Base-by-base conservation (phyloP, 108 stramenopile species). In the Skeletonema costatum region DNA sequence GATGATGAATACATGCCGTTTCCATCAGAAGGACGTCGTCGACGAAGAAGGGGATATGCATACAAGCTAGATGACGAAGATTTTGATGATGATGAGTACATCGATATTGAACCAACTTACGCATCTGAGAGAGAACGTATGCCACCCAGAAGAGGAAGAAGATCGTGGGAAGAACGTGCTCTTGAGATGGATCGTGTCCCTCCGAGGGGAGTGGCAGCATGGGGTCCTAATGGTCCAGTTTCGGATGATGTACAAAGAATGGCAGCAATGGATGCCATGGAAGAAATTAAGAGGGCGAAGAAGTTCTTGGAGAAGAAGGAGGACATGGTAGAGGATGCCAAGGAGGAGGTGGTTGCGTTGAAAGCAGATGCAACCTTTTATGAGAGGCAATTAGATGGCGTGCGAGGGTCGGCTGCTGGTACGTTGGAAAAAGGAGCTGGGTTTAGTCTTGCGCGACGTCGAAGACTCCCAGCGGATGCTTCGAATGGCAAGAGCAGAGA, bases 131-230 rank as follows among this genome's bases (percentile, higher is more conserved):
- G 78, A 9, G 85, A 87, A 51, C 53, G 4, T 53, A 53, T 33
- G 76, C 33, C 36, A 35, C 12, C 44, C 12, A 48, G 58, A 62
- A 38, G 35, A n/a, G 63, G 21, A 12, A 71, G 85, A 10, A 77
- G 75, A 32, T 86, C 84, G 12, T 90, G 92, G 92, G 88, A 89
- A 73, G 90, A 93, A 50, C 86, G 92, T 35, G 88, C 85, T 5
- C 32, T 79, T 21, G 89, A 90, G 21, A 76, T 92, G 73, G 92
- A 93, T 74, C 83, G 92, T 48, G 88, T 95, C 7, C 94, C 94
- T 14, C 90, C 90, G 25, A 77, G 61, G 19, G 76, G 76, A 30
- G 80, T 90, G 9, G 53, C 78, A 14, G 91, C 92, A 0, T 95
- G 91, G 91, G 94, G 94, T 30, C 94, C 94, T 30, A 66, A 87